Evolutionary conservation across 2,329 filamentous ascomycete species (phyloP), one percentile per base, ranked within the genome.

Genomic region (Hymenoscyphus linearis): DNA sequence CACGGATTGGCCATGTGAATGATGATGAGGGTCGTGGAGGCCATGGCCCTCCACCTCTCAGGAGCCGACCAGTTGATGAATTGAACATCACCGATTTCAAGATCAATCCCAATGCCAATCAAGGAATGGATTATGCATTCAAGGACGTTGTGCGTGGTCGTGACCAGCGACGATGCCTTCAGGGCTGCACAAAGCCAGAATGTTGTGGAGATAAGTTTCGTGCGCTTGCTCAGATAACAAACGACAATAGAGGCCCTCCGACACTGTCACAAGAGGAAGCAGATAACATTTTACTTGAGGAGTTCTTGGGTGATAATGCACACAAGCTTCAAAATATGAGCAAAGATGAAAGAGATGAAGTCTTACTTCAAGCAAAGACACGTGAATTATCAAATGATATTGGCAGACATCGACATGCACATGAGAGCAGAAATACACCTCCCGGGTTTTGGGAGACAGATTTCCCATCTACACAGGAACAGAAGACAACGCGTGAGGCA

Each of bases 371-470:
- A 70, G 93, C 93, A 13, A 88, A 87, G 70, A 87, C 86, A 0
- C 83, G 85, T 70, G 80, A 87, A 55, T 77, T 96, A 65, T 89
- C 93, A 1, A 87, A 93, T 70, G 82, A 84, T 64, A 85, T 85
- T 72, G 92, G 92, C 5, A 91, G 82, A 71, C 93, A 97, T 74
- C 82, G 89, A 60, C 84, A 93, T 67, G 81, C 85, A 31, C 92
- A 88, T 74, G 83, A 87, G 62, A 83, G 91, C 57, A 81, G 84
- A 64, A 80, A 78, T 52, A 91, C 89, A 10, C 93, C 95, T 13
- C 91, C 91, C 1, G 93, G 92, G 0, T 98, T 91, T 72, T 99
- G 95, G 95, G 82, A 90, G 59, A 83, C 88, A 1, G 93, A 96
- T 67, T 96, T 99, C 72, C 93, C 93, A 1, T 85, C 79, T 27